Conservation (phyloP, 352 stramenopile genomes). For the Globisporangium parvum region DNA sequence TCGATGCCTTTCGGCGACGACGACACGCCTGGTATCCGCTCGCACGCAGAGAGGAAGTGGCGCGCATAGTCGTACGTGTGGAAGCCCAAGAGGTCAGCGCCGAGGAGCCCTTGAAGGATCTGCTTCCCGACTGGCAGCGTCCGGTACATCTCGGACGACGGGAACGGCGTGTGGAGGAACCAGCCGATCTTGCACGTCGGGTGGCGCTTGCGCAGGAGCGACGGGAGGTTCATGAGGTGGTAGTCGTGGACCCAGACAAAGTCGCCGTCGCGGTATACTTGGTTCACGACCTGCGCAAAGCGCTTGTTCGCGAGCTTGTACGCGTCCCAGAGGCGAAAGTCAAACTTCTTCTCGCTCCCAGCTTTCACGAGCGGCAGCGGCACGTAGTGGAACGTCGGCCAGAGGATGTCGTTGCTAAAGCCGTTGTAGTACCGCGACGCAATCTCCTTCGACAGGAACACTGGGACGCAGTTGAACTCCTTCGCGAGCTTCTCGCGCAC, state of each 20-base stretch:
- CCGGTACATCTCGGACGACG: slow-evolving; percentile 80
- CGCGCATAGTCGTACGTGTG: slow-evolving; percentile 88
- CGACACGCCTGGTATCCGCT: slow-evolving; percentile 58
- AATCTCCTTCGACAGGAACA: slow-evolving; percentile 87
- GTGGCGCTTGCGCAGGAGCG: slow-evolving; percentile 70
- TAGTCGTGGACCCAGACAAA: slow-evolving; percentile 89
- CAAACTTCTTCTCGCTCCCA: slow-evolving; percentile 89
- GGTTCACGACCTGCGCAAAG: slow-evolving; percentile 79
- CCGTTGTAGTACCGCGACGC: slow-evolving; percentile 90
- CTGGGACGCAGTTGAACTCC: slow-evolving; percentile 87
- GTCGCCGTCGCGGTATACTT: slow-evolving; percentile 86
- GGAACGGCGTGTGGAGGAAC: slow-evolving; percentile 89
- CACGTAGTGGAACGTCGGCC: slow-evolving; percentile 91
- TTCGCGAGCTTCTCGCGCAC: slow-evolving; percentile 75
- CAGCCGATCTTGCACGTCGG: slow-evolving; percentile 76
- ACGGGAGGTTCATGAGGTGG: slow-evolving; percentile 85
- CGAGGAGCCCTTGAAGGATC: slow-evolving; percentile 68
- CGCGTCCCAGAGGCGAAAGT: slow-evolving; percentile 80
- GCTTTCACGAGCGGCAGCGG: slow-evolving; percentile 83
- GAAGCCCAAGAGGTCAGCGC: slow-evolving; percentile 80
- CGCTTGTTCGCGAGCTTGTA: slow-evolving; percentile 86
- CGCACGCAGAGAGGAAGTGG: slow-evolving; percentile 81
- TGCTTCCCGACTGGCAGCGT: slow-evolving; percentile 73
- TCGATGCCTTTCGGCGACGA: slow-evolving; percentile 66
- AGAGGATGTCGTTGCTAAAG: slow-evolving; percentile 90